These are phyloP conservation scores for Entomortierella beljakovae DNA, from an alignment of 192 early-diverging fungal genomes.

Conservation along the genomic window DNA sequence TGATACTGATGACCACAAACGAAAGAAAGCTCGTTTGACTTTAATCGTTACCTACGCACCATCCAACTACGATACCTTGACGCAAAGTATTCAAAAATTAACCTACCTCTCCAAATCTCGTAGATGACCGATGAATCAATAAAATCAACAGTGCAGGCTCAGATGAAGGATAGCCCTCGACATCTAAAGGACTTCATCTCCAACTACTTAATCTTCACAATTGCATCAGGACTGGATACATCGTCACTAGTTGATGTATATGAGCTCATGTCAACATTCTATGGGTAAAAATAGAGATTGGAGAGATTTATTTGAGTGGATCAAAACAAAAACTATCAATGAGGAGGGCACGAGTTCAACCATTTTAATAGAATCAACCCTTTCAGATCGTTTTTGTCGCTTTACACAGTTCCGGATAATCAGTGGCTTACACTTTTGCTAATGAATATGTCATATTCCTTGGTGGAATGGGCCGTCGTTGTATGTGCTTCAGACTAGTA, in stretches of 20 bases:
- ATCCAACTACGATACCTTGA: not conserved
- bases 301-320: no score
- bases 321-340: not conserved
- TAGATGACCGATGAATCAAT: constrained; percentile 39
- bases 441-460: constrained; percentile 23
- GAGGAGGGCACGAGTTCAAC: not conserved
- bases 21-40: no score
- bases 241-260: constrained; percentile 19
- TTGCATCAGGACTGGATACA: constrained; percentile 23
- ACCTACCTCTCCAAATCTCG: not conserved
- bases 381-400: constrained; percentile 19
- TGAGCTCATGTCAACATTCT: constrained; percentile 27
- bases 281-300: constrained; percentile 11
- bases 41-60: not conserved
- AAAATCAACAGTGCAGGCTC: constrained; percentile 9
- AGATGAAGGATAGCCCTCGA: constrained; percentile 1
- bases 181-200: constrained; percentile 21
- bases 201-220: constrained; percentile 39
- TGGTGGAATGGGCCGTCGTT: constrained; percentile 35
- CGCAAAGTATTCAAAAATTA: not conserved
- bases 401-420: constrained; percentile 19
- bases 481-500: constrained; percentile 5
- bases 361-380: not conserved
- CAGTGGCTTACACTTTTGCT: constrained; percentile 35
- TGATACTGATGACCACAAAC: not conserved